These are phyloP conservation scores for Pythium dissotocum DNA, from an alignment of 352 stramenopile genomes.

Conservation along the genomic window DNA sequence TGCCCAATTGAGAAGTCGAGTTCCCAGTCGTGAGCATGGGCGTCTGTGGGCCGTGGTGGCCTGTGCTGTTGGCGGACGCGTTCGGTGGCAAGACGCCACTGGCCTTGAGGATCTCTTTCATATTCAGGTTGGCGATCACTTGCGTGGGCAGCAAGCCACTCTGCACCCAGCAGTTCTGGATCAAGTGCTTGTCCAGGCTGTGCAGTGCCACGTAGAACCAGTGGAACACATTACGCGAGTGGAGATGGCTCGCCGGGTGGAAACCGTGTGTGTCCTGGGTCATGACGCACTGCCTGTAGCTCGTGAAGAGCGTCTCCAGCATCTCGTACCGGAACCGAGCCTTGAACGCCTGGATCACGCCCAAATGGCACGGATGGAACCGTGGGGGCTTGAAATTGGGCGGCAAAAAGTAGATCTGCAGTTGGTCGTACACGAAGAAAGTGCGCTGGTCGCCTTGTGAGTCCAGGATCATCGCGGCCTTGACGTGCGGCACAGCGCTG, in stretches of 20 bases:
- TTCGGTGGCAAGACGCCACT: conserved; percentile 5
- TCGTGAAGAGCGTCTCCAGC: conserved; percentile 74
- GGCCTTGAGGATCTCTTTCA: conserved; percentile 49
- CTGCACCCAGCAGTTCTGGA: conserved; percentile 75
- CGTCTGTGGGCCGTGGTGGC: neutral
- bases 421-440: conserved; percentile 84
- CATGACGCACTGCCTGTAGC: conserved; percentile 53
- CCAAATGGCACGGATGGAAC: conserved; percentile 77
- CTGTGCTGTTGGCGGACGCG: neutral
- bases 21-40: conserved; percentile 10
- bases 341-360: conserved; percentile 81
- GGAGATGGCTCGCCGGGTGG: conserved; percentile 48
- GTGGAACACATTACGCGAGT: conserved; percentile 84
- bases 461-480: conserved; percentile 85
- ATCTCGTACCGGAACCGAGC: conserved; percentile 76
- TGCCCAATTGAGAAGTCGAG: conserved; percentile 17
- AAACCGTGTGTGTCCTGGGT: conserved; percentile 53
- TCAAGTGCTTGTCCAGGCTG: conserved; percentile 65
- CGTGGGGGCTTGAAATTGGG: conserved; percentile 74
- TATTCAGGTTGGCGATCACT: conserved; percentile 64
- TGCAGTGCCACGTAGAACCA: conserved; percentile 79
- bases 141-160: conserved; percentile 71
- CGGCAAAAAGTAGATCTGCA: conserved; percentile 81
- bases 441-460: conserved; percentile 84
- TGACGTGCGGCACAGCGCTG: conserved; percentile 80